Conservation (phyloP, 2,329 filamentous ascomycete genomes). For the Cryoendolithus antarcticus region DNA sequence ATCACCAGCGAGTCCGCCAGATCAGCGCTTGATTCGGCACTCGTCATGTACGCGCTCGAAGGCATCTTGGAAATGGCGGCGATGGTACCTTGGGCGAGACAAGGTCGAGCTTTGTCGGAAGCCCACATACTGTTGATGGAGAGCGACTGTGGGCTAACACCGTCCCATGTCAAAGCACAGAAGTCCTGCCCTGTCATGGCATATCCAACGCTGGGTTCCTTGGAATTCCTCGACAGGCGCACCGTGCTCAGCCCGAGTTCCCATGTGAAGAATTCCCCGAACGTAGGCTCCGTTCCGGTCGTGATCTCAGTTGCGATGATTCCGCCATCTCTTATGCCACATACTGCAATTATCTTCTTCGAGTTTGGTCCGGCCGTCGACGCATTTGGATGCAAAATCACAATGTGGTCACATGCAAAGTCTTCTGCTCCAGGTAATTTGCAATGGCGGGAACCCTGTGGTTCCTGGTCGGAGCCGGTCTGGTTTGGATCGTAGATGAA, state of each 20-base stretch:
- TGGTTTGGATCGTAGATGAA: slow-evolving; percentile 1
- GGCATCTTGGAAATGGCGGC: slow-evolving; percentile 14
- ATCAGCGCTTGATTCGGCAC: slow-evolving; percentile 1
- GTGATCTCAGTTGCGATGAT: slow-evolving; percentile 9
- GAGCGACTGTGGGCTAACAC: slow-evolving; percentile 4
- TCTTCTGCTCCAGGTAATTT: neutral
- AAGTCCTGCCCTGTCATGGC: slow-evolving; percentile 16
- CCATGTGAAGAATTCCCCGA: slow-evolving; percentile 7
- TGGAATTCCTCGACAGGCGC: slow-evolving; percentile 9
- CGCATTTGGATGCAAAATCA: slow-evolving; percentile 6
- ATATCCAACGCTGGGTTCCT: slow-evolving; percentile 9
- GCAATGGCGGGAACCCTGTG: too few species aligned
- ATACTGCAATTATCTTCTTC: slow-evolving; percentile 9
- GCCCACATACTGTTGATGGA: slow-evolving; percentile 16
- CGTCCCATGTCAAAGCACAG: slow-evolving; percentile 15
- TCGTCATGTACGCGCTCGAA: slow-evolving; percentile 9
- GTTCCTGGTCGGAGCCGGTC: too few species aligned
- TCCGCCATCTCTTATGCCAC: slow-evolving; percentile 19
- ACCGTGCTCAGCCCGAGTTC: slow-evolving; percentile 16
- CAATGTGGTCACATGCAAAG: slow-evolving; percentile 15
- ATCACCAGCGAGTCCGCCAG: slow-evolving; percentile 14
- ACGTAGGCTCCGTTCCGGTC: neutral
- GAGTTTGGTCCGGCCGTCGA: neutral
- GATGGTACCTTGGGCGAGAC: slow-evolving; percentile 15
- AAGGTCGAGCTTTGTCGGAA: slow-evolving; percentile 15